These are phyloP conservation scores for Fusarium azukiicola DNA, from an alignment of 2,329 filamentous ascomycete species.

Conservation along the genomic window DNA sequence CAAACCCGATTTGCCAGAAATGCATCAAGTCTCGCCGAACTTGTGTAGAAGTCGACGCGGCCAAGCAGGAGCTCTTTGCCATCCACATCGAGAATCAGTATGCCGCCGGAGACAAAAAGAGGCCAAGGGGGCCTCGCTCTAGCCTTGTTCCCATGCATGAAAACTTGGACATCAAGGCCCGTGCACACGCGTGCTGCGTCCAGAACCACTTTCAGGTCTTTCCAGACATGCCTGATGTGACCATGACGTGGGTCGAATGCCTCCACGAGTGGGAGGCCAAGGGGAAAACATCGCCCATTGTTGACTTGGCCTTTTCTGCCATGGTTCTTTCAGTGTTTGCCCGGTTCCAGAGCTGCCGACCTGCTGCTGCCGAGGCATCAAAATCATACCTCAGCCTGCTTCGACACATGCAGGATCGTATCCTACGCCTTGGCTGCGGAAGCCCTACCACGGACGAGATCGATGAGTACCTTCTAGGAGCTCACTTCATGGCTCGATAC, in stretches of 20 bases:
- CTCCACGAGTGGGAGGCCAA: neutral
- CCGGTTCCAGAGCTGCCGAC: neutral
- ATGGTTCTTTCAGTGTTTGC: neutral
- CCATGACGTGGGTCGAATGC: neutral
- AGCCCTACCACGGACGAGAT: neutral
- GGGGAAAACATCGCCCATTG: neutral
- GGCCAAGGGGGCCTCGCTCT: neutral
- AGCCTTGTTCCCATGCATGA: neutral
- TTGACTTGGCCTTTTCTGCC: neutral
- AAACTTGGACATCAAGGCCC: neutral
- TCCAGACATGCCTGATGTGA: neutral
- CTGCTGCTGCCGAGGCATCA: neutral
- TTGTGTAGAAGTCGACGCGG: neutral
- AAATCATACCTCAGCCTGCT: neutral
- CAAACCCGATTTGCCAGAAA: slow-evolving; percentile 3
- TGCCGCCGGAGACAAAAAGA: neutral
- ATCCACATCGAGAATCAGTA: slow-evolving; percentile 7
- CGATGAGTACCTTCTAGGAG: neutral
- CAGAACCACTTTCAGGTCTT: slow-evolving; percentile 9
- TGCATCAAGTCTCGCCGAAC: slow-evolving; percentile 10
- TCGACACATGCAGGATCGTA: neutral
- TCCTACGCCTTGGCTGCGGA: neutral
- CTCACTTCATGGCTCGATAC: slow-evolving; percentile 13
- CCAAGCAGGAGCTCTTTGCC: neutral
- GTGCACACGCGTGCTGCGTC: neutral